phyloP scores from a whole-genome alignment of 768 basidiomycete genomes.

The Tubosaeta sp. region DNA sequence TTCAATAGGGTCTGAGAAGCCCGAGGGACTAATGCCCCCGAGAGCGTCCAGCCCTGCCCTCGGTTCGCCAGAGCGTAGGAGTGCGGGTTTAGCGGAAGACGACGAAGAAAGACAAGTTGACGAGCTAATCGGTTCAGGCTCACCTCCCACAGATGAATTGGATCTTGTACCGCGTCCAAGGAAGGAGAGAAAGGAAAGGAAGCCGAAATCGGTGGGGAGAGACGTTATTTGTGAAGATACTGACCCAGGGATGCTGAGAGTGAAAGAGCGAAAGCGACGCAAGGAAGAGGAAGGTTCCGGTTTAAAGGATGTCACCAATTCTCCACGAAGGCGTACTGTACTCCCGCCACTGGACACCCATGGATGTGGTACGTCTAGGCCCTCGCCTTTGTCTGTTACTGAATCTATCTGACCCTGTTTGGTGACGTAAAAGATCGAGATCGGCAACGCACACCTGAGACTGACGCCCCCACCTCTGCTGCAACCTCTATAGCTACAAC shows the following conservation, averaged over 20 bases:
- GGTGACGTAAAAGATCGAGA: slow-evolving; percentile 30
- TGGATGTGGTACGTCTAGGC: slow-evolving; percentile 30
- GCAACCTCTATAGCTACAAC: slow-evolving; percentile 32
- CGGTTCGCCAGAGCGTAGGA: slow-evolving; percentile 54
- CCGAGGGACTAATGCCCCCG: slow-evolving; percentile 39
- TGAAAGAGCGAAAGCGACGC: slow-evolving; percentile 40
- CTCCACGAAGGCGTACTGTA: slow-evolving; percentile 36
- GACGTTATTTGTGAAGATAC: slow-evolving; percentile 19
- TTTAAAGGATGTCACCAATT: slow-evolving; percentile 64
- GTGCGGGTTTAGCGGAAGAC: slow-evolving; percentile 51
- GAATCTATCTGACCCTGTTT: slow-evolving; percentile 14
- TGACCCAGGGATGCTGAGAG: slow-evolving; percentile 22
- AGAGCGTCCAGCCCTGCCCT: slow-evolving; percentile 66
- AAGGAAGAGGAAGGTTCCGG: slow-evolving; percentile 34
- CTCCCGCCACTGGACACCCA: slow-evolving; percentile 37
- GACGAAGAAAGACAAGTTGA: slow-evolving; percentile 50
- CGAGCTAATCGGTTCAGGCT: slow-evolving; percentile 17
- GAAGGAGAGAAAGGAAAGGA: slow-evolving; percentile 42
- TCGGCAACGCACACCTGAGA: slow-evolving; percentile 35
- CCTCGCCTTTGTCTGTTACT: neutral
- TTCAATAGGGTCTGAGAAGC: slow-evolving; percentile 24
- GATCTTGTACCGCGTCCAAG: slow-evolving; percentile 25
- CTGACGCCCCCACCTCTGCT: slow-evolving; percentile 34
- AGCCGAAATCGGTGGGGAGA: slow-evolving; percentile 17
- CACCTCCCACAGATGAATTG: slow-evolving; percentile 7